Evolutionary conservation across 2,329 filamentous ascomycete species (phyloP).

Genomic region (Dothistroma septosporum): DNA sequence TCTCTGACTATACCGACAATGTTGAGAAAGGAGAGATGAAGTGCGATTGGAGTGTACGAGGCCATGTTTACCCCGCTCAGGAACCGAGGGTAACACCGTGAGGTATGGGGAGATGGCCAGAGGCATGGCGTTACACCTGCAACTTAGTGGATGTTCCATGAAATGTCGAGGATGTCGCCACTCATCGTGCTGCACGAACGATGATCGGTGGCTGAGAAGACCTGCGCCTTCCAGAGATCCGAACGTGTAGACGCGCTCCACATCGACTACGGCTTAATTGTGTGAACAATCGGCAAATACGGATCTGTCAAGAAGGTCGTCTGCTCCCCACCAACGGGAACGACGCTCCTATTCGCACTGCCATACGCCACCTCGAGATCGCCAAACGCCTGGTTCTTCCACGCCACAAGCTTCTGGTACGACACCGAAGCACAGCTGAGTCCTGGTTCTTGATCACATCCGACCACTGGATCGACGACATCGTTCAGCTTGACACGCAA

Average conservation of each 20-base stretch:
- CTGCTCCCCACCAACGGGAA: constrained; percentile 12
- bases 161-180: too few relatives aligned
- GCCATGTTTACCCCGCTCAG: background rate
- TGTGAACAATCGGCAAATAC: constrained; percentile 10
- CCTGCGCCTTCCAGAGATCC: too few relatives aligned
- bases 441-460: constrained; percentile 48
- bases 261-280: background rate
- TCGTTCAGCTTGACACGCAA: constrained; percentile 60
- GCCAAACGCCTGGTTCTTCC: constrained; percentile 14
- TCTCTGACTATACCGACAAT: background rate
- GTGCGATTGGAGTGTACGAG: background rate
- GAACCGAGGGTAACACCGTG: background rate
- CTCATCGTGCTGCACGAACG: too few relatives aligned
- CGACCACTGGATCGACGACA: constrained; percentile 56
- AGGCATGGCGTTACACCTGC: too few relatives aligned
- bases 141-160: too few relatives aligned
- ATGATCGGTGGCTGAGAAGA: too few relatives aligned
- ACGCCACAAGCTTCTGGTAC: constrained; percentile 27
- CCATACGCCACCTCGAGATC: constrained; percentile 19
- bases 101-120: background rate
- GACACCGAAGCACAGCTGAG: constrained; percentile 44
- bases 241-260: too few relatives aligned
- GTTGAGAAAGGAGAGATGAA: background rate
- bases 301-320: constrained; percentile 19
- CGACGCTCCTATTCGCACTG: constrained; percentile 13